Percentiles rank a stretch among this genome's conserved stretches.
These are phyloP conservation scores for Tilletia caries DNA, from an alignment of 1,284 basidiomycete genomes.

Conservation along the genomic window DNA sequence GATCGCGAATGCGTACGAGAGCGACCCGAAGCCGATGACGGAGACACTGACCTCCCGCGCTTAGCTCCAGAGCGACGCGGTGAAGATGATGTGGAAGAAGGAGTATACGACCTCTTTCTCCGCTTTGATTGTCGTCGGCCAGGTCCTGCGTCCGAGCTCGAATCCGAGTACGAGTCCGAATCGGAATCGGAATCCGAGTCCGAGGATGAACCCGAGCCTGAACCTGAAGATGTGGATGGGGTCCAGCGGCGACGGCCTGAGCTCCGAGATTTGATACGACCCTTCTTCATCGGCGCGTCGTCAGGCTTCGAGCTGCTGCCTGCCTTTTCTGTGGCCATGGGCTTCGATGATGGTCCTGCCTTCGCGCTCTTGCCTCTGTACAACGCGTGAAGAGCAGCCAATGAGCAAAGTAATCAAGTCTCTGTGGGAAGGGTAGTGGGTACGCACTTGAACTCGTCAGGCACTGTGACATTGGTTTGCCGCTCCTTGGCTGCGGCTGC, in stretches of 20 bases:
- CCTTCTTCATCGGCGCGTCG: neutral
- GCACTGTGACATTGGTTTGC: neutral
- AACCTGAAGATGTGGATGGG: neutral
- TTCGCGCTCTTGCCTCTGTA: too few species aligned
- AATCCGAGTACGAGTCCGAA: constrained; percentile 5
- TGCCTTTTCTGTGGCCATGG: neutral
- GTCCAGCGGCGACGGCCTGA: constrained; percentile 3
- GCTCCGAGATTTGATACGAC: neutral
- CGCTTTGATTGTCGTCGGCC: neutral
- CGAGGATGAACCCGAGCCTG: neutral
- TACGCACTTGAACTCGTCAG: constrained; percentile 11
- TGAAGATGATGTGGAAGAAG: neutral
- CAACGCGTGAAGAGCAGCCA: too few species aligned
- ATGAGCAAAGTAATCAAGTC: neutral
- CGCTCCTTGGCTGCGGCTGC: constrained; percentile 3
- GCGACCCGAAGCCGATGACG: neutral
- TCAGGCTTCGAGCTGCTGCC: neutral
- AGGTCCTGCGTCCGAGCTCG: neutral
- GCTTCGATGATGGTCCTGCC: too few species aligned
- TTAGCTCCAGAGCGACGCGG: neutral
- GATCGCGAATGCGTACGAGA: neutral
- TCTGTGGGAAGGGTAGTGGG: neutral
- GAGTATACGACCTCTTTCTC: neutral
- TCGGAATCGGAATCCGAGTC: neutral
- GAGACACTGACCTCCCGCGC: neutral